A percentile compares a stretch with the other conserved stretches of the same genome.
Conservation (phyloP, 352 stramenopile genomes). For the Pythium utonaiense region DNA sequence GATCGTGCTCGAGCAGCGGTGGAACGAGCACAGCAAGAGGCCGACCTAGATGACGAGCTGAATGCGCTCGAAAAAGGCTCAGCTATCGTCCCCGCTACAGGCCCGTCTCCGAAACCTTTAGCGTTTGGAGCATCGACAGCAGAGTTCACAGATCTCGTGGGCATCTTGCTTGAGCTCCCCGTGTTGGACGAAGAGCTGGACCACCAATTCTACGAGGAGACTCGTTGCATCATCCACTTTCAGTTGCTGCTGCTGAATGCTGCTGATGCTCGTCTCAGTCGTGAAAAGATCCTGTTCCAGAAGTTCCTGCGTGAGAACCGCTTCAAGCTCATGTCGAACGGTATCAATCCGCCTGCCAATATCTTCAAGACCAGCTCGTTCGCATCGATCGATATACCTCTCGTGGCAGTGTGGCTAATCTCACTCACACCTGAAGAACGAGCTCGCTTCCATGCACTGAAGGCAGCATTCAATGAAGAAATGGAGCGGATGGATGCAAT, state of each 20-base stretch:
- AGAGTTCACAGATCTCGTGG: constrained; percentile 50
- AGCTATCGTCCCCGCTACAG: constrained; percentile 2
- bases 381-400: constrained; percentile 86
- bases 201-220: constrained; percentile 85
- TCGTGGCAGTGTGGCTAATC: constrained; percentile 89
- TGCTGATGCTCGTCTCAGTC: constrained; percentile 80
- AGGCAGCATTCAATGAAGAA: constrained; percentile 84
- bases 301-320: constrained; percentile 93
- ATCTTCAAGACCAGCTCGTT: constrained; percentile 89
- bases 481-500: constrained; percentile 81
- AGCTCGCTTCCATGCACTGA: constrained; percentile 85
- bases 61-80: constrained; percentile 16
- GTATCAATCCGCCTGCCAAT: constrained; percentile 86
- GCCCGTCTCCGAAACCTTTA: neutral
- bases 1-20: constrained; percentile 18
- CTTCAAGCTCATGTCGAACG: constrained; percentile 93
- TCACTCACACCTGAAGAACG: constrained; percentile 81
- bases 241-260: constrained; percentile 88
- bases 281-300: constrained; percentile 91
- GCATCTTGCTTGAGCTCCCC: constrained; percentile 56
- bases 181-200: constrained; percentile 74
- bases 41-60: constrained; percentile 17
- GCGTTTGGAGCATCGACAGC: neutral
- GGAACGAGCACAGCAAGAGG: constrained; percentile 15
- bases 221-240: constrained; percentile 88